Percentiles rank a stretch among this genome's conserved stretches.
Evolutionary conservation across 306 rosid genomes (phyloP).

Genomic region (Fragaria vesca): DNA sequence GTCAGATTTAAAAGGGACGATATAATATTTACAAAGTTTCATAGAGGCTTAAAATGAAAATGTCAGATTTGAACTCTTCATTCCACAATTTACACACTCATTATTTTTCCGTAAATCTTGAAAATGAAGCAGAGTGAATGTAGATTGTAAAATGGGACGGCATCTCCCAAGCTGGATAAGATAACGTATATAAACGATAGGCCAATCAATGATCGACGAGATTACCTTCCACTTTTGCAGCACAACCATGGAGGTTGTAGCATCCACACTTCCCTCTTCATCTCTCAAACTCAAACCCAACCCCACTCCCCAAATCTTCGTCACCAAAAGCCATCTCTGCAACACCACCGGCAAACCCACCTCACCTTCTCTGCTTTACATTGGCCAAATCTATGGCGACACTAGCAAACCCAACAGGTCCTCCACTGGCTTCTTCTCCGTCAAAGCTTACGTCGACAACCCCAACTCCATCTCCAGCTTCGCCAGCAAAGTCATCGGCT

Average conservation of each 20-base stretch:
- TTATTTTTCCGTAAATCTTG: too few relatives aligned
- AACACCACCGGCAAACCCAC: conserved; percentile 34
- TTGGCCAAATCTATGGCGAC: conserved; percentile 43
- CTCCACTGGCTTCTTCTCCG: conserved; percentile 27
- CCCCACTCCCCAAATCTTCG: conserved; percentile 17
- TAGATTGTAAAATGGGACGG: too few relatives aligned
- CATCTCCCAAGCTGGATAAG: conserved; percentile 14
- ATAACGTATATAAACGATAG: conserved; percentile 59
- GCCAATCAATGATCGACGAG: conserved; percentile 23
- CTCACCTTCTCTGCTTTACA: conserved; percentile 37
- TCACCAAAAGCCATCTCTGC: conserved; percentile 20
- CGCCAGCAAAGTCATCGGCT: conserved; percentile 74
- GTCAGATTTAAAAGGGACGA: too few relatives aligned
- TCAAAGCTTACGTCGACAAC: conserved; percentile 73
- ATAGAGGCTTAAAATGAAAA: too few relatives aligned
- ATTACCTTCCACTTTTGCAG: conserved; percentile 17
- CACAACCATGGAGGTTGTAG: conserved; percentile 49
- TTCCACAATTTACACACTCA: too few relatives aligned
- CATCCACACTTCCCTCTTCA: conserved; percentile 31
- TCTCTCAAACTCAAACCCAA: conserved; percentile 35
- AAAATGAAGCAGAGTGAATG: too few relatives aligned
- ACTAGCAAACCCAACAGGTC: conserved; percentile 21
- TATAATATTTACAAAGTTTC: too few relatives aligned
- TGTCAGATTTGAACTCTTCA: too few relatives aligned
- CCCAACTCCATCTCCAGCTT: conserved; percentile 61